Percentiles rank a stretch among this genome's conserved stretches.
Conservation (phyloP, 1,139 yeast species). For the Debaryomycetaceae sp. region DNA sequence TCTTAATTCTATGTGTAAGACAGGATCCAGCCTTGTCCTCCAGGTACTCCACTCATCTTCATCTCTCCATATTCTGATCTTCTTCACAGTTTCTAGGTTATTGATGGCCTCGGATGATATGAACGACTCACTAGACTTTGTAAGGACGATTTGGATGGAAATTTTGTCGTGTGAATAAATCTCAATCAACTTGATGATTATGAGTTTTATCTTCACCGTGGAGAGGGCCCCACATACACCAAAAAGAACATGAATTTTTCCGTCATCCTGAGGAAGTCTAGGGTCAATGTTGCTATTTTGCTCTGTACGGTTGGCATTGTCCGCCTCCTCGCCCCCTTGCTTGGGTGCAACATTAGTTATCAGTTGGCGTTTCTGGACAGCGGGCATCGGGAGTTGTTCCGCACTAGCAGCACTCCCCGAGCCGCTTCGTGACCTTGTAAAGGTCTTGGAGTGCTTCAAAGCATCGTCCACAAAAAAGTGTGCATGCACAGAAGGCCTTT, state of each 20-base stretch:
- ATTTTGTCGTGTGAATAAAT: constrained; percentile 73
- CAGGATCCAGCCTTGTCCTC: constrained; percentile 85
- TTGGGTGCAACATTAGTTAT: neutral
- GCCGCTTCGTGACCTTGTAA: constrained; percentile 39
- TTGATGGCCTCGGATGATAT: constrained; percentile 55
- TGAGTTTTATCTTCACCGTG: constrained; percentile 68
- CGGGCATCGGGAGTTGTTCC: constrained; percentile 24
- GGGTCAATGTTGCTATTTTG: constrained; percentile 64
- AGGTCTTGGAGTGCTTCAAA: constrained; percentile 44
- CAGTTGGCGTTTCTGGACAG: constrained; percentile 2
- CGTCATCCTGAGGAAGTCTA: constrained; percentile 85
- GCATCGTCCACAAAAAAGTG: constrained; percentile 77
- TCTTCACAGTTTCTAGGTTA: constrained; percentile 32
- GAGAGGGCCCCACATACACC: constrained; percentile 92
- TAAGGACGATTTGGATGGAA: constrained; percentile 75
- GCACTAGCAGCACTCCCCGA: constrained; percentile 22
- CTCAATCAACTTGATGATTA: constrained; percentile 73
- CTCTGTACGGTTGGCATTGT: constrained; percentile 26
- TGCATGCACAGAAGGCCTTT: constrained; percentile 68
- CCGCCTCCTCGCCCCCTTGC: constrained; percentile 1
- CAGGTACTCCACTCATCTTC: constrained; percentile 90
- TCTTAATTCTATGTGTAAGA: constrained; percentile 84
- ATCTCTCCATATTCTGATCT: constrained; percentile 79
- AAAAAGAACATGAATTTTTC: constrained; percentile 77
- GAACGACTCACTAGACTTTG: constrained; percentile 81